These are phyloP conservation scores for Yamadazyma tumulicola DNA, from an alignment of 805 yeast genomes.

Conservation along the genomic window DNA sequence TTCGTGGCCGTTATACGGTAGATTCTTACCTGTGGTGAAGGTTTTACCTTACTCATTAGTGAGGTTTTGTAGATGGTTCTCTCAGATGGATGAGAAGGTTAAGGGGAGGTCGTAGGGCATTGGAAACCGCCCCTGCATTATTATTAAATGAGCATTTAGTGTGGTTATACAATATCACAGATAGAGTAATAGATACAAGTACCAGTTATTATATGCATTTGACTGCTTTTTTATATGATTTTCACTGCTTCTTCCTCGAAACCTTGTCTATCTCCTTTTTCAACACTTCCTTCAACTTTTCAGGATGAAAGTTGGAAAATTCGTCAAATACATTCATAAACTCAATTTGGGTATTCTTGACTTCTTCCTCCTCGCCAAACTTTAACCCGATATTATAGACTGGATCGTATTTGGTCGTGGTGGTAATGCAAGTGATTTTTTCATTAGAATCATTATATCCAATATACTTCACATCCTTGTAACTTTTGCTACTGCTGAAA, in stretches of 20 bases:
- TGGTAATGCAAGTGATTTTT: constrained; percentile 38
- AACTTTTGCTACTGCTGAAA: constrained; percentile 25
- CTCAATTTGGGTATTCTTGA: constrained; percentile 20
- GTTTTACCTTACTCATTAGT: constrained; percentile 40
- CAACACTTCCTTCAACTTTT: constrained; percentile 22
- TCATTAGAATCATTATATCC: constrained; percentile 34
- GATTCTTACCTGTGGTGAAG: constrained; percentile 41
- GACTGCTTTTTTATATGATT: too few relatives aligned
- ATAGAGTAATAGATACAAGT: not conserved
- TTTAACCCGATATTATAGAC: constrained; percentile 36
- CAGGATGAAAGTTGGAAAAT: constrained; percentile 40
- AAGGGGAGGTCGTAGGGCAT: not conserved
- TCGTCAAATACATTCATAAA: constrained; percentile 45
- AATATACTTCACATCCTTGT: constrained; percentile 45
- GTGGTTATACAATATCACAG: too few relatives aligned
- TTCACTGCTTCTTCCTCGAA: constrained; percentile 14
- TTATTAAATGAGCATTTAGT: not conserved
- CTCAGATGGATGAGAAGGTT: constrained; percentile 38
- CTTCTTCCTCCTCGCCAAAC: constrained; percentile 21
- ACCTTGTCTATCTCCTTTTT: constrained; percentile 9
- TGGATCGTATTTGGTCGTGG: constrained; percentile 45
- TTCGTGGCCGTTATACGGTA: constrained; percentile 46
- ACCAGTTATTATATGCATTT: too few relatives aligned
- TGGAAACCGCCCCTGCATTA: too few relatives aligned
- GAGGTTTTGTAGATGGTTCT: constrained; percentile 28